Percentiles rank a stretch among this genome's conserved stretches.
Conservation (phyloP, 768 basidiomycete genomes). For the Hemileccinum rubropunctum region DNA sequence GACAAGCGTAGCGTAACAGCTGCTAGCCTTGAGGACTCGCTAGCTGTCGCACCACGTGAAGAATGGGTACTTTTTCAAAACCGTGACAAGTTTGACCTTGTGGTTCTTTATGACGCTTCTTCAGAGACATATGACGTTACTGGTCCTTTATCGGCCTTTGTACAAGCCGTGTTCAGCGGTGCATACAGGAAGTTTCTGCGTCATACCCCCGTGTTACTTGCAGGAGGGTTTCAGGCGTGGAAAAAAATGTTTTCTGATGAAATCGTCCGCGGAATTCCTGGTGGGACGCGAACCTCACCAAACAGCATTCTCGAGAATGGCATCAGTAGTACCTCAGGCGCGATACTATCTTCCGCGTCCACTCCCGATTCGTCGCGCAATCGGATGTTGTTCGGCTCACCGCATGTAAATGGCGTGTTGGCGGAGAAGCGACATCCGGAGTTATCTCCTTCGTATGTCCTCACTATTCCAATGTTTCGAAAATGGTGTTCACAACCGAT, state of each 20-base stretch:
- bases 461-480: not conserved
- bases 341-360: conserved; percentile 18
- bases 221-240: conserved; percentile 87
- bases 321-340: conserved; percentile 27
- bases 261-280: conserved; percentile 27
- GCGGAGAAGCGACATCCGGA: conserved; percentile 20
- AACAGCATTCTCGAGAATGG: conserved; percentile 25
- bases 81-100: conserved; percentile 84
- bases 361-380: conserved; percentile 13
- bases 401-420: conserved; percentile 17
- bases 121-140: conserved; percentile 52
- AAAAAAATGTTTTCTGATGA: conserved; percentile 51
- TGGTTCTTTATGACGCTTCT: conserved; percentile 78
- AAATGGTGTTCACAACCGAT: conserved; percentile 11
- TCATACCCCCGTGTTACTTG: conserved; percentile 75
- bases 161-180: conserved; percentile 67
- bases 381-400: conserved; percentile 7
- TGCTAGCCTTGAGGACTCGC: conserved; percentile 66
- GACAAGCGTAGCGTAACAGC: conserved; percentile 54
- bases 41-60: conserved; percentile 63
- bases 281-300: conserved; percentile 12
- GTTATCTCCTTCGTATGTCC: conserved; percentile 19
- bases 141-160: conserved; percentile 57
- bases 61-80: conserved; percentile 78
- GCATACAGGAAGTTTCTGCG: conserved; percentile 72